A percentile compares a stretch with the other conserved stretches of the same genome.
phyloP scores from a whole-genome alignment of 345 rosid species.

The Sonneratia caseolaris region DNA sequence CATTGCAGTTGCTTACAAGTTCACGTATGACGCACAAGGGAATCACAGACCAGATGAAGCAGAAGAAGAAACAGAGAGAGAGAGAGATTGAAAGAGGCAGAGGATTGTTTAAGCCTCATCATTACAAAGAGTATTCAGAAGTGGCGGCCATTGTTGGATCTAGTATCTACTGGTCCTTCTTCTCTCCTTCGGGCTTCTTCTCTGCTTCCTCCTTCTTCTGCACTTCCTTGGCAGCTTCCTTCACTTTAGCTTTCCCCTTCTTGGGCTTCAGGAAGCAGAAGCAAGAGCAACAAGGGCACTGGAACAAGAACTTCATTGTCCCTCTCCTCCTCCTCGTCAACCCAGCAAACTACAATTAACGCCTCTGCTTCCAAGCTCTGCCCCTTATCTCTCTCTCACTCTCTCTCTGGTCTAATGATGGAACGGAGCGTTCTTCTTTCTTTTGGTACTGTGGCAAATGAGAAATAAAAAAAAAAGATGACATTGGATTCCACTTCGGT shows the following conservation, averaged over 20 bases:
- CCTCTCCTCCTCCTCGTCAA: neutral
- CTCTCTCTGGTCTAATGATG: slow-evolving; percentile 11
- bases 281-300: slow-evolving; percentile 23
- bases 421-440: neutral
- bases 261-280: slow-evolving; percentile 23
- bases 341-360: no score
- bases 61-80: neutral
- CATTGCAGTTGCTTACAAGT: neutral
- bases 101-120: neutral
- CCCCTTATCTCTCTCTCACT: neutral
- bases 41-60: neutral
- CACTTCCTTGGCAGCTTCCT: slow-evolving; percentile 22
- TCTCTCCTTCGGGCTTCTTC: slow-evolving; percentile 12
- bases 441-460: neutral
- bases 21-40: neutral
- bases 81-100: neutral
- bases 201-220: slow-evolving; percentile 26
- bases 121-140: neutral
- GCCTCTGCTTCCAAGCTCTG: slow-evolving; percentile 2
- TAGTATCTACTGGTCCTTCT: slow-evolving; percentile 6
- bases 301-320: slow-evolving; percentile 21
- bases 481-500: slow-evolving; percentile 47
- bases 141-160: neutral
- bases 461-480: neutral
- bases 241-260: slow-evolving; percentile 15